Conservation (phyloP, 2,329 filamentous ascomycete species). For the Pseudogymnoascus sp. region DNA sequence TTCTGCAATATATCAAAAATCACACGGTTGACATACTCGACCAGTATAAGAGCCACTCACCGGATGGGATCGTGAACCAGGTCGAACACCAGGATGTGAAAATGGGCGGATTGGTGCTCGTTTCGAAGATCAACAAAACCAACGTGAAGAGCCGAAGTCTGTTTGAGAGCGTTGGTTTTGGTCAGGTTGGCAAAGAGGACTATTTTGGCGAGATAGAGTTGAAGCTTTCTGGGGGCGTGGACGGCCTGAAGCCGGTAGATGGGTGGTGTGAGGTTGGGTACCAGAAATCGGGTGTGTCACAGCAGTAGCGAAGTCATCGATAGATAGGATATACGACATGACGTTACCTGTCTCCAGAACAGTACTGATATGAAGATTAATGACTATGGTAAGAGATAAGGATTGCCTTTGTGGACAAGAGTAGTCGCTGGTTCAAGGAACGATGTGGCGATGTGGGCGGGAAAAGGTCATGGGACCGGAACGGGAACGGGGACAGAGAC, state of each 20-base stretch:
- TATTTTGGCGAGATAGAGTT: constrained; percentile 66
- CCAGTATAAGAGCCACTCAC: constrained; percentile 42
- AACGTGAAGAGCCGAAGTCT: constrained; percentile 53
- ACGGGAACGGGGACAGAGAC: background rate
- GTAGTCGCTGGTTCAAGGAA: background rate
- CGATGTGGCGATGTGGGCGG: background rate
- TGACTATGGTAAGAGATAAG: background rate
- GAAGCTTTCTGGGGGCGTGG: constrained; percentile 2
- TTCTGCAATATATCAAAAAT: constrained; percentile 61
- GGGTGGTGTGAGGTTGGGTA: background rate
- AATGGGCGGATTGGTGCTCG: constrained; percentile 28
- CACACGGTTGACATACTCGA: constrained; percentile 49
- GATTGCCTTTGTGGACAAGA: background rate
- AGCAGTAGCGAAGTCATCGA: background rate
- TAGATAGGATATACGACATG: background rate
- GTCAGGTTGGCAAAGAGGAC: constrained; percentile 44
- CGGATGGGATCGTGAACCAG: background rate
- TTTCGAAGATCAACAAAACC: constrained; percentile 53
- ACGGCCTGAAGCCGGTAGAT: background rate
- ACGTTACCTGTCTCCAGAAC: background rate
- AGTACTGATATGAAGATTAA: background rate
- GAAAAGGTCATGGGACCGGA: background rate
- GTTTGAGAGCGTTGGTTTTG: constrained; percentile 56
- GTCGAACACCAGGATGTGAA: constrained; percentile 37
- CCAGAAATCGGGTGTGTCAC: background rate